phyloP scores from a whole-genome alignment of 208 protist species.

The Trypanosoma melophagium region DNA sequence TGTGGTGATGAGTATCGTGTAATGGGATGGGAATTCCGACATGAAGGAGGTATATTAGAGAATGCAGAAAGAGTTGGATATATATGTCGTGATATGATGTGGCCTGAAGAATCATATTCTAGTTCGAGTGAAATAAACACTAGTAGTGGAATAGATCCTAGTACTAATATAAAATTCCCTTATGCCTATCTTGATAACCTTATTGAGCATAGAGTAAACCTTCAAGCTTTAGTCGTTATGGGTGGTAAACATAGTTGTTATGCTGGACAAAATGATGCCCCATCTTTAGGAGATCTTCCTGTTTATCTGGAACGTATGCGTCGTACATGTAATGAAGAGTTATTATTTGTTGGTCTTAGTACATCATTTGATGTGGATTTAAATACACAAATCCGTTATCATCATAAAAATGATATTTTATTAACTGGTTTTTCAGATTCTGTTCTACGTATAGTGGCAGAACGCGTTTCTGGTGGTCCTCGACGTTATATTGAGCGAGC shows the following conservation, averaged over 20 bases:
- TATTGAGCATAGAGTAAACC: constrained; percentile 40
- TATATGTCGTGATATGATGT: constrained; percentile 2
- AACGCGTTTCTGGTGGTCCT: constrained; percentile 64
- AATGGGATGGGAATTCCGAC: constrained; percentile 20
- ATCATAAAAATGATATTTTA: constrained; percentile 89
- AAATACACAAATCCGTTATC: constrained; percentile 26
- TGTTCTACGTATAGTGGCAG: constrained; percentile 91
- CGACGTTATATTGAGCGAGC: constrained; percentile 77
- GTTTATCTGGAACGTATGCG: constrained; percentile 83
- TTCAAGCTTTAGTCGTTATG: constrained; percentile 76
- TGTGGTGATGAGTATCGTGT: constrained; percentile 34
- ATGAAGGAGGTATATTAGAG: constrained; percentile 22
- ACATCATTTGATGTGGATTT: constrained; percentile 21
- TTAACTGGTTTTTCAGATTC: constrained; percentile 90
- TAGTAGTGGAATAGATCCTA: neutral
- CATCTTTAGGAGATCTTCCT: constrained; percentile 72
- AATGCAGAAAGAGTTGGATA: constrained; percentile 18
- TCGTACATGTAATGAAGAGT: constrained; percentile 75
- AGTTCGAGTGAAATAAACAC: neutral
- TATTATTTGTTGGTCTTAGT: constrained; percentile 91
- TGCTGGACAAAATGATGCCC: constrained; percentile 64
- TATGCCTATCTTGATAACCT: constrained; percentile 74
- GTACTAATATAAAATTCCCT: constrained; percentile 51
- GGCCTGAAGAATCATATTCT: neutral
- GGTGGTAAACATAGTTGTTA: constrained; percentile 73